Evolutionary conservation across 2,329 filamentous ascomycete genomes (phyloP), one percentile per base, ranked within the genome.

Genomic region (Tolypocladium pustulatum): DNA sequence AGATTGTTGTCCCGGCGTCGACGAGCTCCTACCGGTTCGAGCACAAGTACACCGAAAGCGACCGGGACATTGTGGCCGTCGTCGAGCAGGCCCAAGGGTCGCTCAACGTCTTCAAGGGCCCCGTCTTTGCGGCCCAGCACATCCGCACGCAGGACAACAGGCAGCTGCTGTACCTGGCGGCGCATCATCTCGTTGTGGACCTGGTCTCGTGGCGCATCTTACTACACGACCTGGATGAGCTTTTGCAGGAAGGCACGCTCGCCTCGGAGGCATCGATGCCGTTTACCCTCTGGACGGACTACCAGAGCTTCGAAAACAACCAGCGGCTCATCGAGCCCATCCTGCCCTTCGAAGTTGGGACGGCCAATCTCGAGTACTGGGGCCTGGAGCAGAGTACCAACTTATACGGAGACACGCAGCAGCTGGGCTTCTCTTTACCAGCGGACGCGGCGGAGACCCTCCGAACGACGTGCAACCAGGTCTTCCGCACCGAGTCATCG

Each of bases 181-280:
- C 79, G 0, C 80, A 83, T 60, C 79, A 81, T 55, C 71, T 82
- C 4, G 78, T 78, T 1, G 74, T 81, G 15, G 80, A 83, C 57
- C 65, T 78, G 12, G 71, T 72, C 8, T 82, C 79, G 0, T 82
- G 80, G 80, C 72, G 75, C 17, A 71, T 80, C 56, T 73, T 83
- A 25, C 68, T 78, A 4, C 72, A 76, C 20, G 80, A 82, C 55
- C 62, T 82, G 27, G 78, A 82, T 55, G 76, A 79, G 59, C 64
- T 82, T 1, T 67, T 83, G 0, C 72, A 70, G 20, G 70, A 72
- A 30, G 77, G 78, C 3, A 75, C 71, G 51, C 67, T 81, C 0
- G 61, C 74, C 5, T 79, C 79, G 0, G 71, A 74, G 9, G 68
- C 72, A 4, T 75, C 78, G 0, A 74, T 78, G 63, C 74, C 78